Evolutionary conservation across 2,329 filamentous ascomycete genomes (phyloP).

Genomic region (Xylariaceae sp.): DNA sequence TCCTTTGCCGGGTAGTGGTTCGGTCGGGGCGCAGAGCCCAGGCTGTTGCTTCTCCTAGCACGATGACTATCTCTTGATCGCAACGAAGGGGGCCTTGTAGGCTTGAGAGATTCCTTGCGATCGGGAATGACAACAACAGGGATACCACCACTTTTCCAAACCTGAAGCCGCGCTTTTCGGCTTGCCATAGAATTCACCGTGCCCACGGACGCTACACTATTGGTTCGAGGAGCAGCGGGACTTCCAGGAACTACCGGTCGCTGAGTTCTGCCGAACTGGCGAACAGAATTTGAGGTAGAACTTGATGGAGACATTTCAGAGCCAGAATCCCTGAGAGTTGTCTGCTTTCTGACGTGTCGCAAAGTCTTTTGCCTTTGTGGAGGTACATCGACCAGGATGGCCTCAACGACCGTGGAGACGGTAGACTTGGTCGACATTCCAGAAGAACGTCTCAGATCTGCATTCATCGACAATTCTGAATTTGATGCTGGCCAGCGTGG

Average conservation of each 20-base stretch:
- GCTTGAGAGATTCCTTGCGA: slow-evolving; percentile 49
- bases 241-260: slow-evolving; percentile 29
- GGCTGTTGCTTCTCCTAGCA: slow-evolving; percentile 49
- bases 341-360: slow-evolving; percentile 55
- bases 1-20: slow-evolving; percentile 41
- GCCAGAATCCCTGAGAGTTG: slow-evolving; percentile 35
- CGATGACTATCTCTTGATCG: slow-evolving; percentile 56
- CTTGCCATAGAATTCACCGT: slow-evolving; percentile 48
- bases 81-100: slow-evolving; percentile 44
- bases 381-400: slow-evolving; percentile 48
- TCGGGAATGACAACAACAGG: slow-evolving; percentile 59
- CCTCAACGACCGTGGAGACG: slow-evolving; percentile 53
- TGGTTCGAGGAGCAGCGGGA: slow-evolving; percentile 32
- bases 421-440: slow-evolving; percentile 50
- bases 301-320: slow-evolving; percentile 39
- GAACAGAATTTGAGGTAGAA: slow-evolving; percentile 39
- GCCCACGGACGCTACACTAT: slow-evolving; percentile 45
- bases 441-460: slow-evolving; percentile 47
- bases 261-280: slow-evolving; percentile 28
- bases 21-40: slow-evolving; percentile 42
- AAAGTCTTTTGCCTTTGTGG: slow-evolving; percentile 49
- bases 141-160: slow-evolving; percentile 55
- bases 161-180: slow-evolving; percentile 50
- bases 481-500: slow-evolving; percentile 29
- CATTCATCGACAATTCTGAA: slow-evolving; percentile 37